Conservation (phyloP, 352 stramenopile species). For the Discostella stelligera region DNA sequence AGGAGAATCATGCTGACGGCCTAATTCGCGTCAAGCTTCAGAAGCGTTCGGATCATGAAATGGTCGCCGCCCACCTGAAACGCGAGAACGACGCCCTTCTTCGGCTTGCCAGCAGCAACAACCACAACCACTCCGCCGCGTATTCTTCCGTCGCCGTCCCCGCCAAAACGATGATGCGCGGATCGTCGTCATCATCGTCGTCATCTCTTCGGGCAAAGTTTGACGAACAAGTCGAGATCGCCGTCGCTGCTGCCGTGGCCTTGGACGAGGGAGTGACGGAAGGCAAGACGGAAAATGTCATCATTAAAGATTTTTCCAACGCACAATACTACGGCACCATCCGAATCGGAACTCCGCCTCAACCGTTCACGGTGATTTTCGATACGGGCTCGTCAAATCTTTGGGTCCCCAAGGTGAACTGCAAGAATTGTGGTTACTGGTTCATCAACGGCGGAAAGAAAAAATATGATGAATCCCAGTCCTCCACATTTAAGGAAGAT, state of each 20-base stretch:
- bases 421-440: conserved; percentile 79
- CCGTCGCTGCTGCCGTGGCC: neutral
- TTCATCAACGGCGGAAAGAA: conserved; percentile 66
- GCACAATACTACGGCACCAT: conserved; percentile 93
- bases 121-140: neutral
- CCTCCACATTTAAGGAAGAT: conserved; percentile 88
- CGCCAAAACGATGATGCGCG: neutral
- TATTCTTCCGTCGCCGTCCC: neutral
- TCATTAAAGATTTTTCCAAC: conserved; percentile 90
- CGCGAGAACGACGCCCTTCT: conserved; percentile 53
- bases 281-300: conserved; percentile 55
- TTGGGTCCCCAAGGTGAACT: conserved; percentile 88
- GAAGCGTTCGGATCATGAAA: conserved; percentile 64
- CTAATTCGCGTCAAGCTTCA: conserved; percentile 47
- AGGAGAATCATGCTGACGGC: neutral
- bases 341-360: conserved; percentile 87
- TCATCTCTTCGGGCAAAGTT: conserved; percentile 17
- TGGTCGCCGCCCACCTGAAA: conserved; percentile 59
- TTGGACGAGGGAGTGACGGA: conserved; percentile 10
- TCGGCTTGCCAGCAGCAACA: neutral
- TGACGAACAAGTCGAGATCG: conserved; percentile 17
- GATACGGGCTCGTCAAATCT: conserved; percentile 96
- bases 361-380: conserved; percentile 94
- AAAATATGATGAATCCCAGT: conserved; percentile 89
- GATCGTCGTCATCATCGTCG: neutral